Evolutionary conservation across 345 rosid genomes (phyloP).

Genomic region (Rhodomyrtus tomentosa): DNA sequence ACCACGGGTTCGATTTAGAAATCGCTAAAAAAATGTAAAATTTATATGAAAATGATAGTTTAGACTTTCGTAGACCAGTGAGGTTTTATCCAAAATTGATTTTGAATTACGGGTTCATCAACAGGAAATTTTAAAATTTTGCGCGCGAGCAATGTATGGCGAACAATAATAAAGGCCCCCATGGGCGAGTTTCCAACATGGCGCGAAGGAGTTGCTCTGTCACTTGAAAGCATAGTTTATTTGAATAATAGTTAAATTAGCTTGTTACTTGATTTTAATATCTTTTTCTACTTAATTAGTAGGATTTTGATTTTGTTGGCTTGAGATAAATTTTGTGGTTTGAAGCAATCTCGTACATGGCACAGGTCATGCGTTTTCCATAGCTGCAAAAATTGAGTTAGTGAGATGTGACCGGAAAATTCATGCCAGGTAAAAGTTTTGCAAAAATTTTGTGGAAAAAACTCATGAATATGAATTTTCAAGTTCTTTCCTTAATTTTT

Average conservation of each 20-base stretch:
- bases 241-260: background rate
- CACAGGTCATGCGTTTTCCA: no score
- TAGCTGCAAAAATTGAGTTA: no score
- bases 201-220: background rate
- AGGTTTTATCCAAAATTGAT: background rate
- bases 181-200: background rate
- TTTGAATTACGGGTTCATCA: background rate
- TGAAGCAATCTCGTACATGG: no score
- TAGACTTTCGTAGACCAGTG: background rate
- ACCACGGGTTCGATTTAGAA: background rate
- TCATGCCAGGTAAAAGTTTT: no score
- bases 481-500: no score
- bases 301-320: background rate
- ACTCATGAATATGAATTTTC: no score
- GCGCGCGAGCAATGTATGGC: rapidly evolving
- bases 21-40: background rate
- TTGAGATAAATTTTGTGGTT: background rate
- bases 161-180: background rate
- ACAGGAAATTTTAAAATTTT: background rate
- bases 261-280: background rate
- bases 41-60: background rate
- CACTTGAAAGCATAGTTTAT: background rate
- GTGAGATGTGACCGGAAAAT: no score
- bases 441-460: no score
- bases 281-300: background rate